phyloP scores from a whole-genome alignment of 2,329 filamentous ascomycete genomes.

The Clonostachys chloroleuca region DNA sequence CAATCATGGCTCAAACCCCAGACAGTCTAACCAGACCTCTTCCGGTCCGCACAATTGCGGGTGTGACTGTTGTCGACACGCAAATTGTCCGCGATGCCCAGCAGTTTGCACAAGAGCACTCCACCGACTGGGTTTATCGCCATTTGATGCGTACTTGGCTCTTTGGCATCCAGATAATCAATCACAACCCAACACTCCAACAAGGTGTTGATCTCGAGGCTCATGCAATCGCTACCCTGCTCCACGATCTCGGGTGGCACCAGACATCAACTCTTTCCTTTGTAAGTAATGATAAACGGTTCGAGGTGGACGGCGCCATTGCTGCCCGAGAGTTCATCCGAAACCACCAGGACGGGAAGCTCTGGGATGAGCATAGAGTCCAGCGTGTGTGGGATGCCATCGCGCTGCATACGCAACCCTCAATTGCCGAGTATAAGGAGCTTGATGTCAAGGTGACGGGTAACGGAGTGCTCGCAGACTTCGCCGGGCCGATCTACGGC shows the following conservation, averaged over 20 bases:
- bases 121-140: slow-evolving; percentile 24
- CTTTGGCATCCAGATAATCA: slow-evolving; percentile 11
- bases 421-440: slow-evolving; percentile 35
- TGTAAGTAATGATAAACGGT: slow-evolving; percentile 34
- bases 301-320: slow-evolving; percentile 45
- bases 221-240: slow-evolving; percentile 27
- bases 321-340: slow-evolving; percentile 32
- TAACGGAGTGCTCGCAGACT: neutral
- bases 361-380: slow-evolving; percentile 31
- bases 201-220: slow-evolving; percentile 25
- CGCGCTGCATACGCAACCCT: slow-evolving; percentile 31
- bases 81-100: slow-evolving; percentile 25
- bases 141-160: slow-evolving; percentile 24
- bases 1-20: too few relatives aligned
- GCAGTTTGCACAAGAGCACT: slow-evolving; percentile 17
- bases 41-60: slow-evolving; percentile 12
- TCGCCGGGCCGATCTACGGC: slow-evolving; percentile 10
- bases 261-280: slow-evolving; percentile 17
- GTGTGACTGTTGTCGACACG: slow-evolving; percentile 25
- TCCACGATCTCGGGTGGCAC: slow-evolving; percentile 39
- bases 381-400: slow-evolving; percentile 23
- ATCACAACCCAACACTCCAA: slow-evolving; percentile 10
- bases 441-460: slow-evolving; percentile 21
- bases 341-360: slow-evolving; percentile 8
- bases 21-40: too few relatives aligned